A percentile compares a stretch with the other conserved stretches of the same genome.
phyloP scores from a whole-genome alignment of 495 filamentous ascomycete genomes.

The Penicillium fimorum region DNA sequence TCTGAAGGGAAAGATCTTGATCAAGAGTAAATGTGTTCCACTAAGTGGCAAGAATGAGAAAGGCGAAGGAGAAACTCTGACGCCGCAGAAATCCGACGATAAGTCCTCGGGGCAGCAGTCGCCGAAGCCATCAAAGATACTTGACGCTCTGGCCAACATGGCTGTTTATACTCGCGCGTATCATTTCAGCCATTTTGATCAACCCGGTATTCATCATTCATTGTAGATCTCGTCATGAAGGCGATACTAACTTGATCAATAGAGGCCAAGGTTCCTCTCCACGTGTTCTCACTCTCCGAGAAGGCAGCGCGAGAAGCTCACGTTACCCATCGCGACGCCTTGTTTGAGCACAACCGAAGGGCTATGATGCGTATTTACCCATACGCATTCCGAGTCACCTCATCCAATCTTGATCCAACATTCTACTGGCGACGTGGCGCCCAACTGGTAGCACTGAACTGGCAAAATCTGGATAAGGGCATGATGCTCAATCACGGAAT shows the following conservation, averaged over 20 bases:
- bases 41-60: slow-evolving; percentile 33
- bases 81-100: slow-evolving; percentile 12
- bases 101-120: slow-evolving; percentile 10
- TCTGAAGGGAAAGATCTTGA: slow-evolving; percentile 73
- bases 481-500: slow-evolving; percentile 97
- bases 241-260: slow-evolving; percentile 10
- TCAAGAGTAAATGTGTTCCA: slow-evolving; percentile 79
- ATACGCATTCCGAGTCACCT: slow-evolving; percentile 73
- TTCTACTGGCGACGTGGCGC: slow-evolving; percentile 86
- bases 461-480: slow-evolving; percentile 85
- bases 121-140: slow-evolving; percentile 65
- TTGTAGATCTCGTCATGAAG: too few species aligned
- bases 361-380: slow-evolving; percentile 90
- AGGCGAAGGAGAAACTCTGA: slow-evolving; percentile 27
- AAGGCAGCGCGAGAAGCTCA: slow-evolving; percentile 70
- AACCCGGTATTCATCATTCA: slow-evolving; percentile 46
- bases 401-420: slow-evolving; percentile 81
- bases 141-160: slow-evolving; percentile 67
- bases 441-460: slow-evolving; percentile 91
- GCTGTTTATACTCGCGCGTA: slow-evolving; percentile 82
- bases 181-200: slow-evolving; percentile 68
- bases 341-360: slow-evolving; percentile 80
- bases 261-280: slow-evolving; percentile 71
- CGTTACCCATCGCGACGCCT: slow-evolving; percentile 51
- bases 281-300: slow-evolving; percentile 87